A percentile compares a stretch with the other conserved stretches of the same genome.
Conservation (phyloP, 495 filamentous ascomycete genomes). For the Tuber calosporum region DNA sequence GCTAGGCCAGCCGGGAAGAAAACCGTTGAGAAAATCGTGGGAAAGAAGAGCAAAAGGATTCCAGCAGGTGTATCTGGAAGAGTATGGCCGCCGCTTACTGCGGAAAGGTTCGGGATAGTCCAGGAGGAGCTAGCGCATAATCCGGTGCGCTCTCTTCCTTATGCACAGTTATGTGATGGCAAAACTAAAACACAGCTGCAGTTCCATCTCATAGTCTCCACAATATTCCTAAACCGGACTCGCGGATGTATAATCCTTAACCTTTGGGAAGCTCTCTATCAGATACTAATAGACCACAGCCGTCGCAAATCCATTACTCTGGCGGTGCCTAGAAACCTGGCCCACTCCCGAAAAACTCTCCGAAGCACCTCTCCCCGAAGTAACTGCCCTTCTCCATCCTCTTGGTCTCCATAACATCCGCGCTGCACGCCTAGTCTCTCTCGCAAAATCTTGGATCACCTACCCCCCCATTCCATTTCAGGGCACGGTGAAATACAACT, state of each 20-base stretch:
- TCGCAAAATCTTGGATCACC: slow-evolving; percentile 66
- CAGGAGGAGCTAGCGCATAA: slow-evolving; percentile 33
- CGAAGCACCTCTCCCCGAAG: slow-evolving; percentile 50
- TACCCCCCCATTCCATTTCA: slow-evolving; percentile 54
- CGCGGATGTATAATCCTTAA: slow-evolving; percentile 47
- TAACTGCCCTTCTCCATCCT: slow-evolving; percentile 59
- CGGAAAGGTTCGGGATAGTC: slow-evolving; percentile 32
- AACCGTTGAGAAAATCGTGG: neutral
- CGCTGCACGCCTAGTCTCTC: slow-evolving; percentile 54
- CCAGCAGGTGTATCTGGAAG: slow-evolving; percentile 22
- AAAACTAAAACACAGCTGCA: slow-evolving; percentile 1
- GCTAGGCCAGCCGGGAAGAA: neutral
- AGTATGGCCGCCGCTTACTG: slow-evolving; percentile 24
- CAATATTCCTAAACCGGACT: slow-evolving; percentile 78
- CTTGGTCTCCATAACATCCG: slow-evolving; percentile 68
- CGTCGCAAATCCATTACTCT: slow-evolving; percentile 71
- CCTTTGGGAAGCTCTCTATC: neutral
- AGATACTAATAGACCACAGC: slow-evolving; percentile 16
- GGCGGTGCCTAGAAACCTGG: slow-evolving; percentile 57
- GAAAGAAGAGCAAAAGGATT: slow-evolving; percentile 3
- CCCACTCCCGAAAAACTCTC: slow-evolving; percentile 62
- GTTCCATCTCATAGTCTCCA: slow-evolving; percentile 65
- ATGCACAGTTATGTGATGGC: neutral
- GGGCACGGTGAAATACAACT: slow-evolving; percentile 62
- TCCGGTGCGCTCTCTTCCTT: slow-evolving; percentile 10